Base-by-base conservation (phyloP, 1,284 basidiomycete genomes). In the Tremellales sp. region DNA sequence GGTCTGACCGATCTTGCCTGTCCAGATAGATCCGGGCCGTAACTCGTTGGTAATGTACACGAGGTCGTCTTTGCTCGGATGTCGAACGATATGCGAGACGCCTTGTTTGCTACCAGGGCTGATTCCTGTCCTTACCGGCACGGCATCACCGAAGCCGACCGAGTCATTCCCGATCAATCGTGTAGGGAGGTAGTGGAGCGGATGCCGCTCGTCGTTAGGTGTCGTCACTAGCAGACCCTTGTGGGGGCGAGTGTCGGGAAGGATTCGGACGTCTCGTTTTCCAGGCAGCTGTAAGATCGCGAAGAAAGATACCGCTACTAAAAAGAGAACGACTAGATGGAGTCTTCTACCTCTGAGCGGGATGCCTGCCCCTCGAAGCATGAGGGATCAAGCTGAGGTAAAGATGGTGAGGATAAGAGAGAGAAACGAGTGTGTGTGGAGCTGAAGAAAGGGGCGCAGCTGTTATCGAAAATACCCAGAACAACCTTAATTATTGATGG, bases 161-260 rank as follows among this genome's bases (percentile, higher is more conserved):
- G 13, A 19, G 25, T 23, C n/a, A n/a, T n/a, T n/a, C n/a, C n/a
- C n/a, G n/a, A 33, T 19, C 19, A 21, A 44, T 19, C 15, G n/a
- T 3, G 33, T 24, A 10, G 43, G 23, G 10, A 44, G 12, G 26
- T 31, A 21, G 26, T 44, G 25, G 6, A 44, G 21, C n/a, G 43
- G 43, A 19, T 31, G 33, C 3, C 26, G 33, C 17, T 5, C 15
- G 26, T 44, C 33, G 11, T 13, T 22, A 3, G 43, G 43, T 29
- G 43, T 44, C 19, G 26, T 44, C 12, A 44, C 43, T 11, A 44
- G 43, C 17, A 44, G 26, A 8, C 43, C 43, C 4, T 24, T 19
- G 17, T 42, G 26, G 8, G 19, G 23, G 8, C 43, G 35, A 52
- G 29, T 33, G n/a, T n/a, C 29, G n/a, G 10, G n/a, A n/a, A 33